These are phyloP conservation scores for Trypanosoma vivax DNA, from an alignment of 208 protist species.

Conservation along the genomic window DNA sequence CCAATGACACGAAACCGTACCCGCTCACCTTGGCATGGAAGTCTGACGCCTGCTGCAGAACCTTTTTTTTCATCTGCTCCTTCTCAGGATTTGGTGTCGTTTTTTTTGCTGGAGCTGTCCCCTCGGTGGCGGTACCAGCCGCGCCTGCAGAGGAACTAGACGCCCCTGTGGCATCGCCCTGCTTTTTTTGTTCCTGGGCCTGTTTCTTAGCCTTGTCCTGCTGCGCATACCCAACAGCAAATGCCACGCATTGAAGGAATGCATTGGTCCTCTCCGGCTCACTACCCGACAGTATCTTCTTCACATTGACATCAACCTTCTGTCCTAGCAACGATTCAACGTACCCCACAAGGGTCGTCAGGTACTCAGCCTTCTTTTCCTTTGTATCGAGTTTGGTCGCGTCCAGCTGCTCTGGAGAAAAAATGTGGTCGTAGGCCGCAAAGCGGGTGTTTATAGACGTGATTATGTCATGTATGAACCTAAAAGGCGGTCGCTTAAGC, in stretches of 20 bases:
- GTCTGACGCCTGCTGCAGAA: constrained; percentile 11
- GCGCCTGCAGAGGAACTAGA: no score
- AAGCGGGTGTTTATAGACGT: constrained; percentile 61
- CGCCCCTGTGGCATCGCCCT: neutral
- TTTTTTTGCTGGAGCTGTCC: neutral
- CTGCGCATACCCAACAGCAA: constrained; percentile 69
- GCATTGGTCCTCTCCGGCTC: constrained; percentile 87
- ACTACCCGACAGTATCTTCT: constrained; percentile 83
- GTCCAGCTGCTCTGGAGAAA: constrained; percentile 47
- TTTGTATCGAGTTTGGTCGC: constrained; percentile 61
- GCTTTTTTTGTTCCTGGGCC: constrained; percentile 9
- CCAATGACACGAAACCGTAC: constrained; percentile 51
- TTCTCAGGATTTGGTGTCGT: constrained; percentile 5
- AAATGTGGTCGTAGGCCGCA: constrained; percentile 64
- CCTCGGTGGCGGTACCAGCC: no score
- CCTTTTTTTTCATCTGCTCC: constrained; percentile 3
- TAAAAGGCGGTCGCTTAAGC: constrained; percentile 84
- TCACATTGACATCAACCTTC: constrained; percentile 71
- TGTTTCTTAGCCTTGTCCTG: constrained; percentile 57
- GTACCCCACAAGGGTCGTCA: constrained; percentile 67
- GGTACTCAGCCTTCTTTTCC: constrained; percentile 85
- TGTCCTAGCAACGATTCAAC: constrained; percentile 53
- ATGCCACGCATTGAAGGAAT: constrained; percentile 78
- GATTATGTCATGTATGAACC: constrained; percentile 89
- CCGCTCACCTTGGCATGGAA: constrained; percentile 57